Conservation (phyloP, 768 basidiomycete species). For the Macrolepiota fuliginosa region DNA sequence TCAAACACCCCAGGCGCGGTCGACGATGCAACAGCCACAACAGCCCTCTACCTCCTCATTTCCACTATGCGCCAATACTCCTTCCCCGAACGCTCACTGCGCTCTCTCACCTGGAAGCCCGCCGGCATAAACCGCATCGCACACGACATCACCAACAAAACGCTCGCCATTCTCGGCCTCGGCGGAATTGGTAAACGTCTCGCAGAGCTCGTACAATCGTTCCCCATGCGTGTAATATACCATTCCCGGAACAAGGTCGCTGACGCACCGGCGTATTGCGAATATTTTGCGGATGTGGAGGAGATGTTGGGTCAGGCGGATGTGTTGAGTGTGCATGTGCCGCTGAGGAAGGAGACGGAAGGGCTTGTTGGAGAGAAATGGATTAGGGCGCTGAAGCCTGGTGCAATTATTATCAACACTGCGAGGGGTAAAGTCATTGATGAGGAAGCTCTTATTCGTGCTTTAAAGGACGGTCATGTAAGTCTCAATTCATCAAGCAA, state of each 20-base stretch:
- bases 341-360: slow-evolving; percentile 71
- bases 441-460: slow-evolving; percentile 82
- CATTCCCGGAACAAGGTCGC: slow-evolving; percentile 58
- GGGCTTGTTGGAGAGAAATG: slow-evolving; percentile 71
- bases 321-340: slow-evolving; percentile 84
- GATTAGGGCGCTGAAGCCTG: slow-evolving; percentile 76
- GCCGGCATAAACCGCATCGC: slow-evolving; percentile 41
- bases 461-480: slow-evolving; percentile 86
- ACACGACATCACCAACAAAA: slow-evolving; percentile 66
- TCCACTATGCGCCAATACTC: slow-evolving; percentile 76
- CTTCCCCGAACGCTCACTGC: slow-evolving; percentile 56
- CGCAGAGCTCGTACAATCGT: slow-evolving; percentile 69
- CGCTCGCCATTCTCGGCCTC: slow-evolving; percentile 71
- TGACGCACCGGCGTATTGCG: slow-evolving; percentile 68
- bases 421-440: slow-evolving; percentile 91
- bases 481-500: slow-evolving; percentile 26
- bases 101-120: slow-evolving; percentile 60
- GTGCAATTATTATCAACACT: slow-evolving; percentile 80
- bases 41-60: slow-evolving; percentile 79
- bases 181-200: slow-evolving; percentile 76
- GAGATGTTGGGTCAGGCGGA: slow-evolving; percentile 72
- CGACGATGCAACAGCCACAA: slow-evolving; percentile 89
- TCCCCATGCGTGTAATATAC: slow-evolving; percentile 91
- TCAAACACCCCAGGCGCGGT: slow-evolving; percentile 92
- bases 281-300: slow-evolving; percentile 65